These are phyloP conservation scores for Taxillus chinensis DNA, from an alignment of 164 flowering plant species.

Conservation along the genomic window DNA sequence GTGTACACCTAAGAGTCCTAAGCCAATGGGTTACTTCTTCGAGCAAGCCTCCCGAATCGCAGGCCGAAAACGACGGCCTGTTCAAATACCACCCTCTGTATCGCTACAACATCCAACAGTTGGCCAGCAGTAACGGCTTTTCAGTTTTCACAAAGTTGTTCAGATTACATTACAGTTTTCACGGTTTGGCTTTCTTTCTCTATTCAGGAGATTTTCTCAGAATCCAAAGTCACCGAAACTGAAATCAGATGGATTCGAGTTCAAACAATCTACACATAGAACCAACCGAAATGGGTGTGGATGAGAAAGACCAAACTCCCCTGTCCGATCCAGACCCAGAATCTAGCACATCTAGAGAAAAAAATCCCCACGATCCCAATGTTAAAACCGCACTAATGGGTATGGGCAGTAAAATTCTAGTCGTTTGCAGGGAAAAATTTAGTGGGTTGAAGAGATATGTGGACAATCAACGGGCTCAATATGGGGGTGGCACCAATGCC, in stretches of 20 bases:
- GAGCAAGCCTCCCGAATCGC: no score
- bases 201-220: no score
- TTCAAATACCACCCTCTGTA: no score
- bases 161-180: no score
- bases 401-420: neutral
- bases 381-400: neutral
- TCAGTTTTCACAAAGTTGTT: no score
- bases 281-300: neutral
- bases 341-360: neutral
- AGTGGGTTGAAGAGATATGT: slow-evolving; percentile 1
- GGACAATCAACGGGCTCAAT: slow-evolving; percentile 9
- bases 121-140: no score
- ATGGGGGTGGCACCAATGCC: slow-evolving; percentile 1
- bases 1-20: no score
- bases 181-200: no score
- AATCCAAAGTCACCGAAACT: no score
- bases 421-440: neutral
- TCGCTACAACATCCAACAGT: no score
- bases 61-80: no score
- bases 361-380: neutral
- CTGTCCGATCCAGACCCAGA: neutral
- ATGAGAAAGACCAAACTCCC: neutral
- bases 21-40: no score
- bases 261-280: neutral
- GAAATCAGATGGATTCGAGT: neutral